phyloP scores from a whole-genome alignment of 2,329 filamentous ascomycete species.

The Phaeosphaeriaceae sp. region DNA sequence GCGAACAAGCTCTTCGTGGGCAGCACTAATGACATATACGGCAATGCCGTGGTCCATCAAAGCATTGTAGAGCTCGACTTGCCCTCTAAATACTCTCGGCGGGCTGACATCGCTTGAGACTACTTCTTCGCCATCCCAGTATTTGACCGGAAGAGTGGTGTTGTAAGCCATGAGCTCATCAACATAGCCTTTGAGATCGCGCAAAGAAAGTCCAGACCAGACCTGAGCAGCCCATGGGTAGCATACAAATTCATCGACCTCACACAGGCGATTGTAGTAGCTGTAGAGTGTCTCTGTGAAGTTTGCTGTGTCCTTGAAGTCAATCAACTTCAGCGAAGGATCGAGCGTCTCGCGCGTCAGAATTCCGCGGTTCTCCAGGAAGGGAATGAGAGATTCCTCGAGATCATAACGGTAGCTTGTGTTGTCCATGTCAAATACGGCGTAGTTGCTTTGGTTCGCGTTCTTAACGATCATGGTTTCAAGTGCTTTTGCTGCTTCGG shows the following conservation, averaged over 20 bases:
- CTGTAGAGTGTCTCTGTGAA: conserved; percentile 39
- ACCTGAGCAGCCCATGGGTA: conserved; percentile 41
- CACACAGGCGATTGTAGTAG: conserved; percentile 40
- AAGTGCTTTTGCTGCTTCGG: conserved; percentile 32
- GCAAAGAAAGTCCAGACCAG: conserved; percentile 35
- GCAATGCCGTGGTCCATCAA: conserved; percentile 39
- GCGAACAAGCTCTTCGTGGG: conserved; percentile 41
- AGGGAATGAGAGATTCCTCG: conserved; percentile 38
- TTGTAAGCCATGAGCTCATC: conserved; percentile 40
- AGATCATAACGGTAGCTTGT: conserved; percentile 40
- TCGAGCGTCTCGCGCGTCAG: conserved; percentile 38
- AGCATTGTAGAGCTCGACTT: conserved; percentile 37
- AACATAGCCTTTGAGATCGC: conserved; percentile 34
- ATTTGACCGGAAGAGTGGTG: conserved; percentile 27
- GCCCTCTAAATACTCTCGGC: conserved; percentile 34
- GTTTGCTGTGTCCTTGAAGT: conserved; percentile 42
- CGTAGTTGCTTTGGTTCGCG: conserved; percentile 41
- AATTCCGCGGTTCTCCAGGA: conserved; percentile 40
- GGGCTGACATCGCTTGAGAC: conserved; percentile 24
- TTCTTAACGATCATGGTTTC: conserved; percentile 37
- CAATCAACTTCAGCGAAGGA: conserved; percentile 36
- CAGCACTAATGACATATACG: conserved; percentile 39
- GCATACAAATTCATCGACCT: conserved; percentile 38
- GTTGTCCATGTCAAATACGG: conserved; percentile 44
- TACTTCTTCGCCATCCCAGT: conserved; percentile 38